Evolutionary conservation across 331 rosid species (phyloP).

Genomic region (Dryas integrifolia): DNA sequence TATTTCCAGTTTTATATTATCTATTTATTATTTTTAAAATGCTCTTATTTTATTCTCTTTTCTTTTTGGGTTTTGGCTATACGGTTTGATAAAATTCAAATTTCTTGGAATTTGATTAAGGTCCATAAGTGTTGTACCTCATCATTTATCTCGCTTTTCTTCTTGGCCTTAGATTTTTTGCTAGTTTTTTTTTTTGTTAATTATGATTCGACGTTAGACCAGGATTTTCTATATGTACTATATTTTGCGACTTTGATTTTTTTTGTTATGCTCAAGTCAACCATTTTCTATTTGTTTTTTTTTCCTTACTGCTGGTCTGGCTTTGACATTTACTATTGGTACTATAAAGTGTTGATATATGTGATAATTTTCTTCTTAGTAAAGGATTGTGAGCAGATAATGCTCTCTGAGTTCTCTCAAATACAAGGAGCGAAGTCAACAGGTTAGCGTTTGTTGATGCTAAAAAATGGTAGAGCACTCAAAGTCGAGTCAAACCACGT

Average conservation of each 20-base stretch:
- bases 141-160: too few relatives aligned
- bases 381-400: too few relatives aligned
- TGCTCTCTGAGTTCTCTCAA: too few relatives aligned
- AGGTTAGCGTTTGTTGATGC: too few relatives aligned
- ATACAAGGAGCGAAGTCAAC: too few relatives aligned
- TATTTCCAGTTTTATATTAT: background rate
- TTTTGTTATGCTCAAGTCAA: background rate
- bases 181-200: background rate
- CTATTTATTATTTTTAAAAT: background rate
- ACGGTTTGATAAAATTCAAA: background rate
- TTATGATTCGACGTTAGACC: background rate
- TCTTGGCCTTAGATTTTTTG: background rate
- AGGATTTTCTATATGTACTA: background rate
- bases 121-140: too few relatives aligned
- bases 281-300: too few relatives aligned
- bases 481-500: too few relatives aligned
- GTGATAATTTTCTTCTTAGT: conserved; percentile 37
- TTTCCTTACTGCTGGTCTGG: background rate
- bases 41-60: background rate
- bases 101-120: background rate
- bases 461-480: too few relatives aligned
- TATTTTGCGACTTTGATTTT: background rate
- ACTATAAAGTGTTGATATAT: conserved; percentile 13
- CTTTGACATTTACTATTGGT: background rate
- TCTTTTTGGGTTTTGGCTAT: background rate